Base-by-base conservation (phyloP, 495 filamentous ascomycete genomes). In the Neurospora sp. region DNA sequence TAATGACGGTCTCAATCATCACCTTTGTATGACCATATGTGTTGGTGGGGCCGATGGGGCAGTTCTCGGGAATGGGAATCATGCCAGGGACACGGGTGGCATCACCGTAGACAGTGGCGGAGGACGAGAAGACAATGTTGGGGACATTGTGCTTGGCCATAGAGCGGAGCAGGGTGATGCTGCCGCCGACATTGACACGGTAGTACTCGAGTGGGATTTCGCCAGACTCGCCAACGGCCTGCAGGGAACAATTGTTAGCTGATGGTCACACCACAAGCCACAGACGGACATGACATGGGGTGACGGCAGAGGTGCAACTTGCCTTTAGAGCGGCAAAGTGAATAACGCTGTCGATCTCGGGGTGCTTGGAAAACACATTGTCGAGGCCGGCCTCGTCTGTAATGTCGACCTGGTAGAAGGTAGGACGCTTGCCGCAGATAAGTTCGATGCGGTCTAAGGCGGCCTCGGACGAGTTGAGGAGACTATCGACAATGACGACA, bases 281-380 rank as follows among this genome's bases (percentile, higher is more conserved):
- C 40, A 22, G 37, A 31, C 70, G 61, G 31, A 27, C 16, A 61
- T 35, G 70, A 65, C 41, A 71, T 61, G 35, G 18, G 40, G 68
- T 42, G 42, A 22, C 14, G 14, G 38, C 42, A 45, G 35, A 42
- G 69, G 7, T 18, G 70, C 70, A 68, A 79, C 87, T 73, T 83
- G 93, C 94, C 92, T 99, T 99, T 75, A 99, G 88, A 20, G 96
- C 96, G 68, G 96, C 96, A 81, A 99, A 99, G 85, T 99, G 96
- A 74, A 99, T 98, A 69, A 98, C 96, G 81, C 92, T 96, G 87
- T 97, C 93, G 79, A 99, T 97, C 76, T 93, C 90, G 39, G 94
- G 93, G 83, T 98, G 92, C 69, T 90, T 92, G 74, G 88, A 85
- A 81, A 99, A 98, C 74, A 98, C 92, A 79, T 91, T 89, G 84